A percentile compares a stretch with the other conserved stretches of the same genome.
These are phyloP conservation scores for Teunomyces cretensis DNA, from an alignment of 805 yeast species.

Conservation along the genomic window DNA sequence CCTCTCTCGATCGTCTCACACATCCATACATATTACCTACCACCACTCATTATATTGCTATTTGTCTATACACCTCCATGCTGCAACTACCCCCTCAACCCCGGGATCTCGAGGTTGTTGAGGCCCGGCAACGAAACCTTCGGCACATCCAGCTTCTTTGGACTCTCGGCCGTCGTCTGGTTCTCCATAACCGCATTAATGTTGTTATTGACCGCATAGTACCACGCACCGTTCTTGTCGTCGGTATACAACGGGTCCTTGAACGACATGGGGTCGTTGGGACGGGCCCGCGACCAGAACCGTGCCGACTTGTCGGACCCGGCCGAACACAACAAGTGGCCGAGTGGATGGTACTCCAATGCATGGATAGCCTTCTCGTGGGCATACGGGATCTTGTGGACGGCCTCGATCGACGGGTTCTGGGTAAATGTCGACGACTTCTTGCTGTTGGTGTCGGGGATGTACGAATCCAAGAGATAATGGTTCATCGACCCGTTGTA, in stretches of 20 bases:
- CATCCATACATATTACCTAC: no score
- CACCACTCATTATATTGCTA: no score
- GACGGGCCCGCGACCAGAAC: conserved; percentile 93
- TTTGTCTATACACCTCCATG: no score
- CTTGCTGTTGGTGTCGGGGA: conserved; percentile 31
- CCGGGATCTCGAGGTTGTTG: conserved; percentile 11
- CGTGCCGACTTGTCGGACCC: conserved; percentile 91
- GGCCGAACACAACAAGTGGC: conserved; percentile 88
- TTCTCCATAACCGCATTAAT: conserved; percentile 35
- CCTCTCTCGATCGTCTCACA: neutral
- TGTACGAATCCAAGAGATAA: conserved; percentile 58
- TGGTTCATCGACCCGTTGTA: conserved; percentile 86
- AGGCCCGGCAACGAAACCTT: conserved; percentile 25
- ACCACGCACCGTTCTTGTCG: conserved; percentile 60
- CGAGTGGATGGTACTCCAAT: conserved; percentile 89
- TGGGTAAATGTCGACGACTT: conserved; percentile 13
- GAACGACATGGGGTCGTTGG: conserved; percentile 81
- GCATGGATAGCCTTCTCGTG: conserved; percentile 93
- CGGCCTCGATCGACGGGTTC: conserved; percentile 29
- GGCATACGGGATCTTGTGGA: conserved; percentile 79
- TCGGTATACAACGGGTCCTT: conserved; percentile 79
- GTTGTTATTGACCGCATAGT: conserved; percentile 45
- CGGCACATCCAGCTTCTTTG: conserved; percentile 4
- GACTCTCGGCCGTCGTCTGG: neutral
- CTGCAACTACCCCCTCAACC: neutral